These are phyloP conservation scores for Lactifluus volemus DNA, from an alignment of 768 basidiomycete genomes.

Conservation along the genomic window DNA sequence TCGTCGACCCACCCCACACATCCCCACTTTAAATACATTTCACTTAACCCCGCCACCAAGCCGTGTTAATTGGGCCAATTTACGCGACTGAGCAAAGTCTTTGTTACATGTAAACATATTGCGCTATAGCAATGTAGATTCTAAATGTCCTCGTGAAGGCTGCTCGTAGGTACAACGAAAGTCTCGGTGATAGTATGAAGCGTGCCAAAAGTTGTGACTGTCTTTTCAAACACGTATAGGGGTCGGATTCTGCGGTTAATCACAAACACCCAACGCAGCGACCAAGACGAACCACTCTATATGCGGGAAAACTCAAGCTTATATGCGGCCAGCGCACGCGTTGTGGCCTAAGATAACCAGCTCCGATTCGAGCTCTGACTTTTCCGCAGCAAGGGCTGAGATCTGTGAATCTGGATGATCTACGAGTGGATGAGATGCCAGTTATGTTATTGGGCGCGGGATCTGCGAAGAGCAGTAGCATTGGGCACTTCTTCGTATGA, in stretches of 20 bases:
- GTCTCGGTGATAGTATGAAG: constrained; percentile 83
- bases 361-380: constrained; percentile 46
- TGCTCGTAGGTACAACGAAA: constrained; percentile 65
- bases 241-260: no score
- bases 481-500: constrained; percentile 43
- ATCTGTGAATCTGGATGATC: no score
- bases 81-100: no score
- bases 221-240: constrained; percentile 41
- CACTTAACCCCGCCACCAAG: no score
- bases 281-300: constrained; percentile 45
- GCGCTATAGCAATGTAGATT: no score
- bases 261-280: neutral
- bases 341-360: constrained; percentile 40
- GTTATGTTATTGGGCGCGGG: constrained; percentile 29
- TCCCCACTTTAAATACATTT: no score
- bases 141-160: no score
- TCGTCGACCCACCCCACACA: no score
- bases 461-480: constrained; percentile 46
- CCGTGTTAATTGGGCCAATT: no score
- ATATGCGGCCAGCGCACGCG: constrained; percentile 71
- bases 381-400: no score
- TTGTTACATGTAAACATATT: no score
- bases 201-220: constrained; percentile 90
- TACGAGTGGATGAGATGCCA: no score
- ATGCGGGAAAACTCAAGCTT: constrained; percentile 95